Percentiles rank a stretch among this genome's conserved stretches.
These are phyloP conservation scores for Quercus engelmannii DNA, from an alignment of 306 rosid species.

Conservation along the genomic window DNA sequence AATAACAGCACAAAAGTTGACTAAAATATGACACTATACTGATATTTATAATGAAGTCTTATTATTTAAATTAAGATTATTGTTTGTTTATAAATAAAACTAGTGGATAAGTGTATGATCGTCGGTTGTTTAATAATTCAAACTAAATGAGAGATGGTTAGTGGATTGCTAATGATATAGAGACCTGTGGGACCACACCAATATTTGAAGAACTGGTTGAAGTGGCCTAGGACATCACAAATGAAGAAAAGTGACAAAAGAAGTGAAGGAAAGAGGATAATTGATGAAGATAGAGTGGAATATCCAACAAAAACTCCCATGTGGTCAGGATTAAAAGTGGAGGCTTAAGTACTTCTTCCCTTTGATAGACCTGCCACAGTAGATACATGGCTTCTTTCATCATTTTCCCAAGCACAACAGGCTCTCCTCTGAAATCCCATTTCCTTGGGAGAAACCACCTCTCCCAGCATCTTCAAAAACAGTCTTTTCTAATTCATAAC, in stretches of 20 bases:
- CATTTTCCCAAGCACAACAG: constrained; percentile 37
- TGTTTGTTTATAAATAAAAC: too few relatives aligned
- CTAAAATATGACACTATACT: too few relatives aligned
- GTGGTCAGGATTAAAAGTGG: constrained; percentile 22
- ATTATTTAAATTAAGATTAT: too few relatives aligned
- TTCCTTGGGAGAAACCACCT: constrained; percentile 52
- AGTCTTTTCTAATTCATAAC: constrained; percentile 26
- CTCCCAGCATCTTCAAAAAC: constrained; percentile 25
- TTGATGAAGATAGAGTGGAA: constrained; percentile 27
- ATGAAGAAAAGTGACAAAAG: background rate
- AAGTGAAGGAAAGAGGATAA: background rate
- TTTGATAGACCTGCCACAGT: constrained; percentile 9
- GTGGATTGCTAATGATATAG: too few relatives aligned
- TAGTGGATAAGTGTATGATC: too few relatives aligned
- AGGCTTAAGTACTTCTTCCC: background rate
- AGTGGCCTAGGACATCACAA: background rate
- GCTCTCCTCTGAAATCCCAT: constrained; percentile 45
- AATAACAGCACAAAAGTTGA: too few relatives aligned
- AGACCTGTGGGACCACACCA: too few relatives aligned
- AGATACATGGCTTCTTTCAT: constrained; percentile 52
- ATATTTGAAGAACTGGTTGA: too few relatives aligned
- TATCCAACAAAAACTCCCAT: constrained; percentile 11
- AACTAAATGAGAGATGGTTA: too few relatives aligned
- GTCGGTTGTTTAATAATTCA: too few relatives aligned
- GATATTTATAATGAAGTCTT: too few relatives aligned